Conservation (phyloP, 2,329 filamentous ascomycete genomes). For the Metarhizium humberi region DNA sequence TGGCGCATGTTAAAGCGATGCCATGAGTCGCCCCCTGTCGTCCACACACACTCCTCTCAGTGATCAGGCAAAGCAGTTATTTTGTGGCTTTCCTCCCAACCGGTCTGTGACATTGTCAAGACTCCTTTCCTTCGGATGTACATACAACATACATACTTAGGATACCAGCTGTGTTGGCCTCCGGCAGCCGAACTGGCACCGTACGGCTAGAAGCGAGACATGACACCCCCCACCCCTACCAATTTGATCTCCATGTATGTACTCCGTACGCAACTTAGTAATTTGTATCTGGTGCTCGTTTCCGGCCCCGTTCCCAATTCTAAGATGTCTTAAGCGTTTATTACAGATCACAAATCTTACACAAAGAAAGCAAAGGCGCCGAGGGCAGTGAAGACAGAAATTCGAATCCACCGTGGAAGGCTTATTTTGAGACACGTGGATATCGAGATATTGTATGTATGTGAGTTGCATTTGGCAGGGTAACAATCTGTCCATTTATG, state of each 20-base stretch:
- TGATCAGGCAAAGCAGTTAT: not conserved
- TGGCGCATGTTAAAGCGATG: not conserved
- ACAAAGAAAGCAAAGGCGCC: slow-evolving; percentile 4
- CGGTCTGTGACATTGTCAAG: not conserved
- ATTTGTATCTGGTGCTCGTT: slow-evolving; percentile 7
- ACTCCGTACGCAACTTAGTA: not conserved
- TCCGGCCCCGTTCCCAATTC: slow-evolving; percentile 8
- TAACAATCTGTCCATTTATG: not conserved
- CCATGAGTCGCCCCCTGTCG: slow-evolving; percentile 5
- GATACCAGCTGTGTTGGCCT: not conserved
- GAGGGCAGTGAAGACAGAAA: not conserved
- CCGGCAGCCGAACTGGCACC: slow-evolving; percentile 11
- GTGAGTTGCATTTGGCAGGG: not conserved
- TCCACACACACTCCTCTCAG: not conserved
- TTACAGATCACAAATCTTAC: slow-evolving; percentile 16
- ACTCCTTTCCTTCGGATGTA: not conserved
- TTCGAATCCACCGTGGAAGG: slow-evolving; percentile 7
- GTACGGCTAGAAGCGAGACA: slow-evolving; percentile 12
- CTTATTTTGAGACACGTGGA: slow-evolving; percentile 22
- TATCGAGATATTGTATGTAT: slow-evolving; percentile 23
- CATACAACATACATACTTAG: not conserved
- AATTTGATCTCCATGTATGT: not conserved
- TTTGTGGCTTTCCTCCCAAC: not conserved
- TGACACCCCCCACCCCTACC: slow-evolving; percentile 7
- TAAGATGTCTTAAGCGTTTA: slow-evolving; percentile 16